phyloP scores from a whole-genome alignment of 1,284 basidiomycete species.

The Apiotrichum akiyoshidainum region DNA sequence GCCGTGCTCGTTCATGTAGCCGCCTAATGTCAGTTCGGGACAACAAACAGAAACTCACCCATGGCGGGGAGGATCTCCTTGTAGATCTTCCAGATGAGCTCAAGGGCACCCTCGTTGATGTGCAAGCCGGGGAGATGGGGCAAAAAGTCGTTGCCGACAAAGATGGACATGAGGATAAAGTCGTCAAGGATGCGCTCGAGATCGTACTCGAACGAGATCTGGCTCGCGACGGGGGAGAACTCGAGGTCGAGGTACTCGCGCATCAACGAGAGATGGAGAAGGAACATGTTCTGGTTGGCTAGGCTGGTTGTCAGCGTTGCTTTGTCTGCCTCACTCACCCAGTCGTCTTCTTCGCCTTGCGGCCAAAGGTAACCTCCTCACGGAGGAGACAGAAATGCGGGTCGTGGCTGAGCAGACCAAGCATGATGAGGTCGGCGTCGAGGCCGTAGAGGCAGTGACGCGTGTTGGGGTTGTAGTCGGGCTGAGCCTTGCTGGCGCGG shows the following conservation, averaged over 20 bases:
- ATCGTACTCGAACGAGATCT: slow-evolving; percentile 68
- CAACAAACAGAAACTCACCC: slow-evolving; percentile 57
- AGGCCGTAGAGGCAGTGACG: slow-evolving; percentile 96
- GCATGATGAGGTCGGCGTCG: slow-evolving; percentile 98
- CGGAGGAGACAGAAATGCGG: slow-evolving; percentile 96
- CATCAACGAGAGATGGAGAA: slow-evolving; percentile 89
- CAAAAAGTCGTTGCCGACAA: slow-evolving; percentile 96
- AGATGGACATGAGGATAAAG: slow-evolving; percentile 92
- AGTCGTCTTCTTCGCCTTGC: slow-evolving; percentile 66
- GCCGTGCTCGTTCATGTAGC: slow-evolving; percentile 91
- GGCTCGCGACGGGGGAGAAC: slow-evolving; percentile 62
- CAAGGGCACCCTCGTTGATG: slow-evolving; percentile 94
- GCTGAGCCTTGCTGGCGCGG: slow-evolving; percentile 86
- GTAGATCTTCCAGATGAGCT: slow-evolving; percentile 89
- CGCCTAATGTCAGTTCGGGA: slow-evolving; percentile 57
- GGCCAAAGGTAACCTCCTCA: slow-evolving; percentile 98
- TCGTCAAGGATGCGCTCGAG: slow-evolving; percentile 96
- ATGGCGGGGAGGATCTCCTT: slow-evolving; percentile 76
- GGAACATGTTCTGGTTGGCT: slow-evolving; percentile 87
- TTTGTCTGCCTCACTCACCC: slow-evolving; percentile 54
- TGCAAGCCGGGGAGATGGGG: slow-evolving; percentile 95
- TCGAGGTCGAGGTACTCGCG: slow-evolving; percentile 97
- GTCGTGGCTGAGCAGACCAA: slow-evolving; percentile 93
- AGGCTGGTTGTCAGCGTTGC: slow-evolving; percentile 58
- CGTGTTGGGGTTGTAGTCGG: slow-evolving; percentile 65